Base-by-base conservation (phyloP, 176 grass and related monocot species). In the Avena insularis region DNA sequence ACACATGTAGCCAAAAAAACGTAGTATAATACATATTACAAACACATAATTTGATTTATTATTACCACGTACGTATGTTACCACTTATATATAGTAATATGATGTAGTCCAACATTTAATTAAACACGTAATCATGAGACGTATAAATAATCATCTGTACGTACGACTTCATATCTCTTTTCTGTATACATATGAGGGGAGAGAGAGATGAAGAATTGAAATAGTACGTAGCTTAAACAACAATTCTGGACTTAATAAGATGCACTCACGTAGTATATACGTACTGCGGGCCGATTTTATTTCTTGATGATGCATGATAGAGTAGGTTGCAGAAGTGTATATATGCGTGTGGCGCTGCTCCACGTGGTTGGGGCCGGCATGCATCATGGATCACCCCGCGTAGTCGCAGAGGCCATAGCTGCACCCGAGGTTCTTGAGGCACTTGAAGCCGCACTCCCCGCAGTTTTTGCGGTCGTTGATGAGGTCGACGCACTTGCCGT, bases 401-500 rank as follows among this genome's bases (percentile, higher is more conserved):
- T 91, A 91, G 86, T 78, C 3, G 86, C 90, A 91, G 15, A 78
- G 1, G 62, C 86, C 82, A 2, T 5, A 63, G 1, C 10, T 6
- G 77, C 90, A 91, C 2, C 49, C 49, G 12, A 45, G 56, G 38
- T 13, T 19, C 17, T 43, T 82, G 69, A 50, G 13, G 85, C 90
- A 91, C 15, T 1, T 35, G 63, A 36, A 13, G 53, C 27, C 58
- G 71, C 90, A 91, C 0, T 27, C 21, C 46, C 90, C 90, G 86
- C 90, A 91, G 90, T 91, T 91, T 17, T 78, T 82, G 9, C 21
- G 0, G 82, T 91, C 45, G 1, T 11, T 78, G 51, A 35, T 13
- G 86, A 85, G 64, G 84, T 92, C 36, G 74, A 89, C 80, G 84
- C 91, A 92, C 0, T 76, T 72, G 11, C 91, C 80, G 40, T 5